Conservation (phyloP, 2,329 filamentous ascomycete genomes). For the Phaeophleospora eucalypticola region DNA sequence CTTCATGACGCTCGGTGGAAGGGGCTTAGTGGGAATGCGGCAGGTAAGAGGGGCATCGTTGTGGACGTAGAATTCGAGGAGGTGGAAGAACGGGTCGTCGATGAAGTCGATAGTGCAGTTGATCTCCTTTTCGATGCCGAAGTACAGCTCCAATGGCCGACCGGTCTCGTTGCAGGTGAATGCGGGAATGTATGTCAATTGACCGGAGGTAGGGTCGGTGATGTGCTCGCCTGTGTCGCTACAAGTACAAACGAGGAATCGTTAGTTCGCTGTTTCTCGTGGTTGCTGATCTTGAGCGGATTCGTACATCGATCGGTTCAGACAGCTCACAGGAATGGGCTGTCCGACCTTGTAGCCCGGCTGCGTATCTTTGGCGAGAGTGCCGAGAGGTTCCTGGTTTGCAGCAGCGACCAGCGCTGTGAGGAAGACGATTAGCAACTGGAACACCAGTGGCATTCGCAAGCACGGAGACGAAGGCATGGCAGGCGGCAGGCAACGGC, state of each 20-base stretch:
- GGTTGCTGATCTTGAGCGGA: background rate
- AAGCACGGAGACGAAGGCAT: conserved; percentile 2
- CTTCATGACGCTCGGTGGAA: conserved; percentile 38
- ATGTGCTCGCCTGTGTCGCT: conserved; percentile 89
- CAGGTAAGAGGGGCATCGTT: conserved; percentile 90
- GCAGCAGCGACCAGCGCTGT: conserved; percentile 37
- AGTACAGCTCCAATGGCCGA: conserved; percentile 76
- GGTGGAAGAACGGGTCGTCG: conserved; percentile 76
- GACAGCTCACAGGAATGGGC: conserved; percentile 48
- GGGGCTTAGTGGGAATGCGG: conserved; percentile 76
- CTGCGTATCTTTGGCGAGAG: conserved; percentile 22
- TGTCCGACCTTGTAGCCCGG: conserved; percentile 47
- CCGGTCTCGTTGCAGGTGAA: conserved; percentile 84
- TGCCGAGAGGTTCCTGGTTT: conserved; percentile 38
- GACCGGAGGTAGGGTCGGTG: conserved; percentile 65
- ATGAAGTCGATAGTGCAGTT: conserved; percentile 80
- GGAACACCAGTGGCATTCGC: conserved; percentile 25
- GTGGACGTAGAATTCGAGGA: conserved; percentile 96
- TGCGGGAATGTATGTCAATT: conserved; percentile 90
- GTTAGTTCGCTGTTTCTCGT: background rate
- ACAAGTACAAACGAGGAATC: conserved; percentile 8
- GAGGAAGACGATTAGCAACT: conserved; percentile 31
- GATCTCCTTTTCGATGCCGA: conserved; percentile 73
- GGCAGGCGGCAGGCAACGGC: background rate
- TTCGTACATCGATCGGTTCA: conserved; percentile 50